phyloP scores from a whole-genome alignment of 1,284 basidiomycete species.

The Ceratobasidium sp. region DNA sequence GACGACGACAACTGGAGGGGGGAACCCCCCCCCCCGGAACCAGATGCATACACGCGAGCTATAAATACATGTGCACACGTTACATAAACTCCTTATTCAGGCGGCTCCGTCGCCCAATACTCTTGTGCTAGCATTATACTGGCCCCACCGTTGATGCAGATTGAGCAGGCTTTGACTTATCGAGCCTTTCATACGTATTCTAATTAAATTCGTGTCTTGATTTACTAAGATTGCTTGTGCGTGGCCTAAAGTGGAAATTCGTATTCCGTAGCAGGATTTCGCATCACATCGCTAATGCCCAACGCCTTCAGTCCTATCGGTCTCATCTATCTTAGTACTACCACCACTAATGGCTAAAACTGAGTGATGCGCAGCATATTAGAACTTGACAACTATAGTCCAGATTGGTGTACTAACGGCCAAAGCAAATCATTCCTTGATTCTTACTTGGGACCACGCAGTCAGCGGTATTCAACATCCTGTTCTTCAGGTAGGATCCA shows the following conservation, averaged over 20 bases:
- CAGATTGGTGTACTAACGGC: slow-evolving; percentile 13
- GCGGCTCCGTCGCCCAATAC: too few species aligned
- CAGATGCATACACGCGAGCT: too few species aligned
- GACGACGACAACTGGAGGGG: too few species aligned
- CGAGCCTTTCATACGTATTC: slow-evolving; percentile 9
- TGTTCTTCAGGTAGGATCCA: too few species aligned
- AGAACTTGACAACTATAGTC: neutral
- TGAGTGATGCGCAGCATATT: neutral
- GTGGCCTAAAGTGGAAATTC: slow-evolving; percentile 1
- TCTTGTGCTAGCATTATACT: neutral
- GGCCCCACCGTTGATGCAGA: neutral
- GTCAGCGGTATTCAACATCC: slow-evolving; percentile 23
- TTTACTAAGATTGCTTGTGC: neutral
- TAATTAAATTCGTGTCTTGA: neutral
- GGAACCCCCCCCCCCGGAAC: too few species aligned
- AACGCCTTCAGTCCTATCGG: slow-evolving; percentile 15
- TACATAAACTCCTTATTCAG: neutral
- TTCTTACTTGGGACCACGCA: slow-evolving; percentile 31
- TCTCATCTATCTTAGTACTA: slow-evolving; percentile 14
- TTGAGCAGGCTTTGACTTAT: neutral
- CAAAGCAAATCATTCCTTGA: slow-evolving; percentile 11
- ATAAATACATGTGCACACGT: too few species aligned
- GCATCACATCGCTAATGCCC: slow-evolving; percentile 19
- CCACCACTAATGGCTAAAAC: slow-evolving; percentile 16
- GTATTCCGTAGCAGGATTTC: slow-evolving; percentile 15